Evolutionary conservation across 225 moss, liverwort and hornwort species (phyloP).

Genomic region (Asterella californica): DNA sequence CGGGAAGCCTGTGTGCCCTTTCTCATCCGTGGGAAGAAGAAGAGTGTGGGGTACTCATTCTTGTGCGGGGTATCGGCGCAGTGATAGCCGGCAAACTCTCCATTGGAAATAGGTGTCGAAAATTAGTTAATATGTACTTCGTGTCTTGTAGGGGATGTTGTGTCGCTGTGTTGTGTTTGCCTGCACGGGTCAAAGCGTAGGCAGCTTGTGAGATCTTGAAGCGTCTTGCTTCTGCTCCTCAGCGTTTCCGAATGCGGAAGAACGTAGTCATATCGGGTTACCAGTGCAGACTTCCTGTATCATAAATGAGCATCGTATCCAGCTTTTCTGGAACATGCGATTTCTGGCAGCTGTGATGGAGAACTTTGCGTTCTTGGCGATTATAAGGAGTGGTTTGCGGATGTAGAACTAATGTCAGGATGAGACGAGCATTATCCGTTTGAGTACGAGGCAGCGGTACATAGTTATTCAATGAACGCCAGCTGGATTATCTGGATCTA

Average conservation of each 20-base stretch:
- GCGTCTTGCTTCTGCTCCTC: background rate
- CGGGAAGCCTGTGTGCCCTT: background rate
- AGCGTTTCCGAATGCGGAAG: too few relatives aligned
- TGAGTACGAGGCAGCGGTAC: constrained; percentile 2
- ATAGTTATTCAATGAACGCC: background rate
- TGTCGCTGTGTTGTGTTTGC: background rate
- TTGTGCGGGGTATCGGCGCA: background rate
- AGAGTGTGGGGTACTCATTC: background rate
- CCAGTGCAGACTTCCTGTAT: background rate
- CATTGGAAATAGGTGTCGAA: background rate
- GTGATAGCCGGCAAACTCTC: constrained; percentile 1
- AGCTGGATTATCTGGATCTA: background rate
- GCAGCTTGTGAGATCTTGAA: constrained; percentile 1
- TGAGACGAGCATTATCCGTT: background rate
- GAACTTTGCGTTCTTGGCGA: background rate
- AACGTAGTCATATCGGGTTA: background rate
- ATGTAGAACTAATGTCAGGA: background rate
- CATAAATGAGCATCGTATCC: background rate
- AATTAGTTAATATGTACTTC: too few relatives aligned
- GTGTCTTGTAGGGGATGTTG: background rate
- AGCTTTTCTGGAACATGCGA: background rate
- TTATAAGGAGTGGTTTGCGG: background rate
- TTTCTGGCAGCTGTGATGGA: background rate
- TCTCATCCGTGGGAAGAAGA: background rate
- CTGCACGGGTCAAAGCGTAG: background rate